Base-by-base conservation (phyloP, 495 filamentous ascomycete species). In the Lepidopterella palustris region DNA sequence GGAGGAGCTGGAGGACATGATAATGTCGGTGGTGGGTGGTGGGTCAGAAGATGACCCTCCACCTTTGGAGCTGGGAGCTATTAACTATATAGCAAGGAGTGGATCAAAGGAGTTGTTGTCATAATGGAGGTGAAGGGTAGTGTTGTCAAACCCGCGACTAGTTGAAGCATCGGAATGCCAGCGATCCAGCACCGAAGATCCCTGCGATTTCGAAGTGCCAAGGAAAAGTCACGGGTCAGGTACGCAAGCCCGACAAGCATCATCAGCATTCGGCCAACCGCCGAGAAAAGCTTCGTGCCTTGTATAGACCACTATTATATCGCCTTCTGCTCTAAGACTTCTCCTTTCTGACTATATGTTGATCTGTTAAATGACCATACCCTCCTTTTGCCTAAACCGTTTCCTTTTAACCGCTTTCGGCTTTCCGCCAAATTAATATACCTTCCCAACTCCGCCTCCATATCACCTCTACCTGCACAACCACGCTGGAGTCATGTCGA, bases 401-500 rank as follows among this genome's bases (percentile, higher is more conserved):
- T 24, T 50, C 24, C 47, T 50, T 50, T 50, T 15, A 50, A 50
- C 47, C 21, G 3, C 29, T 50, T 61, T 28, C 48, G 24, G 27
- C 5, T 49, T 40, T 50, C 26, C 28, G 28, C n/a, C n/a, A n/a
- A n/a, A n/a, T n/a, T n/a, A n/a, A n/a, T n/a, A n/a, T n/a, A n/a
- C n/a, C n/a, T n/a, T 21, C 59, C 13, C 47, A 18, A 31, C 25
- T 0, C 47, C 51, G 18, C n/a, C 51, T 45, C 24, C 8, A 15
- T 42, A 51, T 42, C 53, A 40, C 53, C 53, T 57, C 35, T 49
- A 29, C 51, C 13, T 47, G 51, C 51, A 35, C 40, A 32, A 28
- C 50, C 28, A 51, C 49, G 48, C 52, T 59, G 59, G 60, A 73
- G 72, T 66, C 48, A 87, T 86, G 83, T 73, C 83, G 57, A 84